Conservation (phyloP, 2,329 filamentous ascomycete genomes). For the Nemania sp. region DNA sequence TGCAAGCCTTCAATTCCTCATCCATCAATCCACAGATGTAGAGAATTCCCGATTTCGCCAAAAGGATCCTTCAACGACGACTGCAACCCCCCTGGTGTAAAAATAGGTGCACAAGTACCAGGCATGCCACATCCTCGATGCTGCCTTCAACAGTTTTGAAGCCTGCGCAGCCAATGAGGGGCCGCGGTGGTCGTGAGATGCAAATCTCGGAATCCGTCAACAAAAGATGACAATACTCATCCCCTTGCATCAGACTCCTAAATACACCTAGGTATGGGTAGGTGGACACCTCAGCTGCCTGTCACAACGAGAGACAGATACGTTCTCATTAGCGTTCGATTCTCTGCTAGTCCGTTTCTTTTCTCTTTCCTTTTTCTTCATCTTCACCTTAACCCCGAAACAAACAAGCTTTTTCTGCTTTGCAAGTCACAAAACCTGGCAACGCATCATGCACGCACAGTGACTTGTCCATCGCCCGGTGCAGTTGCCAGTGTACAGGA, state of each 20-base stretch:
- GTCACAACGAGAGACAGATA: neutral
- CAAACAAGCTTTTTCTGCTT: constrained; percentile 1
- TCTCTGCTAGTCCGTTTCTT: neutral
- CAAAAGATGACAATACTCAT: constrained; percentile 16
- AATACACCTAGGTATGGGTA: neutral
- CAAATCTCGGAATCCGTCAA: constrained; percentile 33
- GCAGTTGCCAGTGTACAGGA: constrained; percentile 4
- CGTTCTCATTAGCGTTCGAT: neutral
- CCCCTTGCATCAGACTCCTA: neutral
- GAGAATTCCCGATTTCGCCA: constrained; percentile 1
- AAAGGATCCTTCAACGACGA: constrained; percentile 30
- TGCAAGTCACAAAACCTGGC: neutral
- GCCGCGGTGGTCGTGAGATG: constrained; percentile 6
- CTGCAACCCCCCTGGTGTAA: constrained; percentile 19
- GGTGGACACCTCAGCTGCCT: neutral
- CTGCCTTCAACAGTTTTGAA: constrained; percentile 13
- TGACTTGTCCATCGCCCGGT: constrained; percentile 12
- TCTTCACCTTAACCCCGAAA: neutral
- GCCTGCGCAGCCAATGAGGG: constrained; percentile 19
- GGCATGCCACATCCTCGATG: constrained; percentile 8
- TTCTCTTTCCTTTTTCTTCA: neutral
- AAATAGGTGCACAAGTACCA: constrained; percentile 29
- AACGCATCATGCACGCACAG: constrained; percentile 16
- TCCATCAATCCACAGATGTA: neutral
- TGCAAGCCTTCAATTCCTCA: too few relatives aligned